These are phyloP conservation scores for Bryum argenteum DNA, from an alignment of 225 moss, liverwort and hornwort species.

Conservation along the genomic window DNA sequence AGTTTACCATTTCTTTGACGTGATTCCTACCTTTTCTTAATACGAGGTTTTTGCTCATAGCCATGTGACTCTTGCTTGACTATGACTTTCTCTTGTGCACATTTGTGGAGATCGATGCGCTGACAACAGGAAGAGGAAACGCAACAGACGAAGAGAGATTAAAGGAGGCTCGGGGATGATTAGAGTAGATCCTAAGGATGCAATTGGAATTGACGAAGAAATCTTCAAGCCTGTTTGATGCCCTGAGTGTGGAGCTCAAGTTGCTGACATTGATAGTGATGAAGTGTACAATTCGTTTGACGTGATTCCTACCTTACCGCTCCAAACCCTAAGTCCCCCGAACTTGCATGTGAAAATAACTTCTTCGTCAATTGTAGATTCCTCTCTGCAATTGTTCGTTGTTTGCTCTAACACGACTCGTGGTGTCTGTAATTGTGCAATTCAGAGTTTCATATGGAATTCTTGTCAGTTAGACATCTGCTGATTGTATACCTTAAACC, in stretches of 20 bases:
- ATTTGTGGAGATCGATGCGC: conserved; percentile 63
- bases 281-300: conserved; percentile 93
- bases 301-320: conserved; percentile 71
- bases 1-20: conserved; percentile 87
- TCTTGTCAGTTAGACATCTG: no score
- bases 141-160: conserved; percentile 25
- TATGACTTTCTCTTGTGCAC: no score
- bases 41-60: no score
- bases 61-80: no score
- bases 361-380: no score
- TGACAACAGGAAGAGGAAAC: conserved; percentile 55
- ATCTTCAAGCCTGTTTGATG: conserved; percentile 77
- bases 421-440: no score
- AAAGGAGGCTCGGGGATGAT: conserved; percentile 34
- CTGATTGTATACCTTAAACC: no score
- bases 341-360: no score
- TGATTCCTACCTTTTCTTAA: conserved; percentile 73
- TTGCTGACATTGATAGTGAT: conserved; percentile 81
- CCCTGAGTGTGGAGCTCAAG: conserved; percentile 69
- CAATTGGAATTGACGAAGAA: conserved; percentile 46
- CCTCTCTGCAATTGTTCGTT: no score
- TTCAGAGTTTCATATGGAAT: no score
- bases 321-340: no score
- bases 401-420: no score
- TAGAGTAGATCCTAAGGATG: conserved; percentile 45